Evolutionary conservation across 345 rosid genomes (phyloP).

Genomic region (Salix brachista): DNA sequence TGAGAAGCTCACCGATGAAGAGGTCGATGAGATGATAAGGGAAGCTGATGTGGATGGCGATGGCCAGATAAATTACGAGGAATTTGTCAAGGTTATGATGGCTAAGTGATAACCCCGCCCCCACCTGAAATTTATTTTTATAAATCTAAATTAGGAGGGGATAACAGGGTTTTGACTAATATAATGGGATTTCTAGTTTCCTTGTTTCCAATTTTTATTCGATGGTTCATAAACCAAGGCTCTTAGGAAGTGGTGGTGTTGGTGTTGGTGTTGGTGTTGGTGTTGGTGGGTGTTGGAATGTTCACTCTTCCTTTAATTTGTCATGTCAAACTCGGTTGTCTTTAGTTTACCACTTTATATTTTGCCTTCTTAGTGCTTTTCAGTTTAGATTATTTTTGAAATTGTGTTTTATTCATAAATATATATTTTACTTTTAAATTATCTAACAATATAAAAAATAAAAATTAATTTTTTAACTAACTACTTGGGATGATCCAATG

Average conservation of each 20-base stretch:
- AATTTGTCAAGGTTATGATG: conserved; percentile 60
- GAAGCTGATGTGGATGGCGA: conserved; percentile 59
- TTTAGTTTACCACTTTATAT: neutral
- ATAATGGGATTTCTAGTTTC: neutral
- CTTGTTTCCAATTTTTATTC: neutral
- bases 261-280: conserved; percentile 1
- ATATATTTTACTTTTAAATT: no score
- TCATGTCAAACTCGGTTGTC: neutral
- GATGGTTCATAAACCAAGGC: neutral
- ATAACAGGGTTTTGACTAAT: neutral
- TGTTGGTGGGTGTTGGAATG: neutral
- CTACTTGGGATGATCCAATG: neutral
- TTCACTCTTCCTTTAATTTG: neutral
- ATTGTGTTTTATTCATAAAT: no score
- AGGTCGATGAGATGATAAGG: conserved; percentile 55
- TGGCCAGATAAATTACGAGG: conserved; percentile 59
- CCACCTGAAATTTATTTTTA: neutral
- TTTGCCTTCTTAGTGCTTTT: neutral
- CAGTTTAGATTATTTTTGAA: no score
- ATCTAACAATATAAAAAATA: no score
- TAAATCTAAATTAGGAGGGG: neutral
- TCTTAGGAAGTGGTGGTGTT: neutral
- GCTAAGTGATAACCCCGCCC: conserved; percentile 35
- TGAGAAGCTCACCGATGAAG: conserved; percentile 52
- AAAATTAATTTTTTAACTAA: neutral